phyloP scores from a whole-genome alignment of 139 green algal species.

The Ettlia oleoabundans region DNA sequence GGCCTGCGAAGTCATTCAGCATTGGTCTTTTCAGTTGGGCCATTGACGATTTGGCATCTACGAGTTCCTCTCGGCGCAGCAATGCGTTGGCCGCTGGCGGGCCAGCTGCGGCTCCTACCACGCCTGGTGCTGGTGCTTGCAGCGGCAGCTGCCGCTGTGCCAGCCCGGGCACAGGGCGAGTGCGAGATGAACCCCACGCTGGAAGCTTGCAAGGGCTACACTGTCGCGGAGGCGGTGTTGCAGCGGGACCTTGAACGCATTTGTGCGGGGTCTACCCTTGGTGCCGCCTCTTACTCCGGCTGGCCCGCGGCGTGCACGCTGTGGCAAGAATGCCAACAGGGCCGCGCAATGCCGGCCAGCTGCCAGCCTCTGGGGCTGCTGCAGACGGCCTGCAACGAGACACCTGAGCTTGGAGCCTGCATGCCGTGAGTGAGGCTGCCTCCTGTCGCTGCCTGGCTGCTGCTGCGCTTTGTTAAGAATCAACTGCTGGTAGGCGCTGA shows the following conservation, averaged over 20 bases:
- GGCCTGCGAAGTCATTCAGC: too few species aligned
- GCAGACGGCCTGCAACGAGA: conserved; percentile 31
- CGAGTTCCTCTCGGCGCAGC: too few species aligned
- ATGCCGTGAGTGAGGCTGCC: background rate
- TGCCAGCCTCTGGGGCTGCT: conserved; percentile 19
- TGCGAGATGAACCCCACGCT: conserved; percentile 11
- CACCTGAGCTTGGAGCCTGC: background rate
- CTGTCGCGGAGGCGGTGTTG: background rate
- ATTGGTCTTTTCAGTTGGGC: too few species aligned
- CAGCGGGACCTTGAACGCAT: background rate
- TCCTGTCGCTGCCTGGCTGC: too few species aligned
- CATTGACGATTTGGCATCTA: too few species aligned
- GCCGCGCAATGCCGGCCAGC: background rate
- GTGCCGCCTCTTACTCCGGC: background rate
- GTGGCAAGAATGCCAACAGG: conserved; percentile 34
- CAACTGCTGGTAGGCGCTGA: too few species aligned
- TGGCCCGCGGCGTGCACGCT: conserved; percentile 38
- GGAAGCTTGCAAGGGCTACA: background rate
- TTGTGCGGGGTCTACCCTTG: background rate
- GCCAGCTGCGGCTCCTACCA: background rate
- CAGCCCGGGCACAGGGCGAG: background rate
- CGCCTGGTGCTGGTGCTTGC: background rate
- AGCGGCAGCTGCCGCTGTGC: background rate
- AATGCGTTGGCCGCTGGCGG: background rate
- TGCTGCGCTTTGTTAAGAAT: too few species aligned